A percentile compares a stretch with the other conserved stretches of the same genome.
Conservation (phyloP, 768 basidiomycete species). For the Boletus sensibilis region DNA sequence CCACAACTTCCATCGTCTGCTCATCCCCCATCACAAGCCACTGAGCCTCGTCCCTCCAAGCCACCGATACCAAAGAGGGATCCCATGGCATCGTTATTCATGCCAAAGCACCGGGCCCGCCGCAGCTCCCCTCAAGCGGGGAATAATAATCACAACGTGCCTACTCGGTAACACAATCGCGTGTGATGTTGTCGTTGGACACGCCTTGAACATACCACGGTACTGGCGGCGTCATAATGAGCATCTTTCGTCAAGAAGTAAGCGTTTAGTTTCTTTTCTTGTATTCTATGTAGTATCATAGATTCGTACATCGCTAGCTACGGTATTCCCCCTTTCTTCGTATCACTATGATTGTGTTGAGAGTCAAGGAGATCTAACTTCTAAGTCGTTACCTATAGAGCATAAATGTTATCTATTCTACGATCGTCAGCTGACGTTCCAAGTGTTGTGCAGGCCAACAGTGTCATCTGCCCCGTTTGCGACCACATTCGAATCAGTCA, state of each 20-base stretch:
- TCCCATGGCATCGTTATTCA: constrained; percentile 60
- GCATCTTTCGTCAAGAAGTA: constrained; percentile 7
- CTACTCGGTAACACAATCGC: constrained; percentile 19
- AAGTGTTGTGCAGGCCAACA: constrained; percentile 77
- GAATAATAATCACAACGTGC: constrained; percentile 19
- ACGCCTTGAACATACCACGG: not conserved
- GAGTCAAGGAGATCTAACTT: not conserved
- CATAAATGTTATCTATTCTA: not conserved
- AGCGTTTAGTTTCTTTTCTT: constrained; percentile 3
- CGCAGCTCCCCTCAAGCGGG: constrained; percentile 45
- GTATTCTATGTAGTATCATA: constrained; percentile 17
- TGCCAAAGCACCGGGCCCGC: constrained; percentile 73
- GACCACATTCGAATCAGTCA: constrained; percentile 40
- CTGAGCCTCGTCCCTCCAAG: constrained; percentile 37
- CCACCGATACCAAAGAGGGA: constrained; percentile 53
- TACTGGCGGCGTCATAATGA: not conserved
- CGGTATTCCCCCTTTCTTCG: not conserved
- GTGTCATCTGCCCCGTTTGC: constrained; percentile 70
- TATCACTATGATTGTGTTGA: constrained; percentile 10
- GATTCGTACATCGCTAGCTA: constrained; percentile 10
- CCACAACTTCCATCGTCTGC: constrained; percentile 10
- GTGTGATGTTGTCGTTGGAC: not conserved
- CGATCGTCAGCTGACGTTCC: constrained; percentile 41
- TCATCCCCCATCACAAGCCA: constrained; percentile 17
- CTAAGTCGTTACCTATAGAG: not conserved